phyloP scores from a whole-genome alignment of 2,329 filamentous ascomycete genomes.

The Xylariaceae sp. region DNA sequence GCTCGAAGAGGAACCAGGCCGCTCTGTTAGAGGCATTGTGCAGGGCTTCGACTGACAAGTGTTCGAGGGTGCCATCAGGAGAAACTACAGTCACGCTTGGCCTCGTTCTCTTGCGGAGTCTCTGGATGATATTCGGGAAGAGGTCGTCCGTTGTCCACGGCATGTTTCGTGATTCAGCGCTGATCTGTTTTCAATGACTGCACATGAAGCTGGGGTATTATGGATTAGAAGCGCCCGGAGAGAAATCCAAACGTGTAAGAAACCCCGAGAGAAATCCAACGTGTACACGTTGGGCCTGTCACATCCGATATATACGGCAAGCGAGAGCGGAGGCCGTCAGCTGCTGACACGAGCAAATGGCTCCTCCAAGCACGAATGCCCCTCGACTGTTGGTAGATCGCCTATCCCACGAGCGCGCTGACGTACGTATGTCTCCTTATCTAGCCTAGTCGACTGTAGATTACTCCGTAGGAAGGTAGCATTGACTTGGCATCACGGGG shows the following conservation, averaged over 20 bases:
- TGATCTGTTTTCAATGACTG: too few relatives aligned
- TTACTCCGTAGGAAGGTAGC: background rate
- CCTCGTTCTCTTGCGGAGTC: constrained; percentile 10
- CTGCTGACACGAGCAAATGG: too few relatives aligned
- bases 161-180: background rate
- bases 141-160: constrained; percentile 16
- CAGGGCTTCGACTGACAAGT: constrained; percentile 11
- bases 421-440: too few relatives aligned
- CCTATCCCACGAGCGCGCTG: too few relatives aligned
- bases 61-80: constrained; percentile 13
- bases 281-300: background rate
- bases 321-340: too few relatives aligned
- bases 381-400: too few relatives aligned
- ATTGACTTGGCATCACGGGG: background rate
- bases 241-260: too few relatives aligned
- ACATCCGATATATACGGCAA: background rate
- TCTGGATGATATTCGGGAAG: constrained; percentile 11
- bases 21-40: constrained; percentile 25
- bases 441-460: too few relatives aligned
- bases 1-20: constrained; percentile 25
- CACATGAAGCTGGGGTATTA: too few relatives aligned
- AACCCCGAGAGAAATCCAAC: background rate
- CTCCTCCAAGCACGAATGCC: too few relatives aligned
- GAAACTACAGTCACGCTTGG: constrained; percentile 12
- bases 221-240: too few relatives aligned